Percentiles rank a stretch among this genome's conserved stretches.
These are phyloP conservation scores for Cokeromyces recurvatus DNA, from an alignment of 371 early-diverging fungal genomes.

Conservation along the genomic window DNA sequence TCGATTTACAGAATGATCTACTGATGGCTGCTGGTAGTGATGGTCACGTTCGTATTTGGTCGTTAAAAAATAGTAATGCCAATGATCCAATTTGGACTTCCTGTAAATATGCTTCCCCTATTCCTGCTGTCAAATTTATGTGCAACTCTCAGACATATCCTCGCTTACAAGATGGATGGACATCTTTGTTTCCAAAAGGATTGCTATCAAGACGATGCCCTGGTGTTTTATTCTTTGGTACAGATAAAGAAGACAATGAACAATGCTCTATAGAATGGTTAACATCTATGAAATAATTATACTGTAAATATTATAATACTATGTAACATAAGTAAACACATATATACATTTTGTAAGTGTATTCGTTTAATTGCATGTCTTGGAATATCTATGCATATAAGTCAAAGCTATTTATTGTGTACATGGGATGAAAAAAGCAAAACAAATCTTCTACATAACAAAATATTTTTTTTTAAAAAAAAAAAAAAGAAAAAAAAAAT, in stretches of 20 bases:
- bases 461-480: no score
- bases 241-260: background rate
- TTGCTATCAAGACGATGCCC: constrained; percentile 1
- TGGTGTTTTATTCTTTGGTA: constrained; percentile 8
- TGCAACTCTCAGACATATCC: background rate
- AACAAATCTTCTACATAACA: no score
- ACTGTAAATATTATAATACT: no score
- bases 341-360: no score
- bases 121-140: constrained; percentile 20
- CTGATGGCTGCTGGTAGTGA: constrained; percentile 19
- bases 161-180: constrained; percentile 10
- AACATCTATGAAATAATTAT: constrained; percentile 9
- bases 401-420: no score
- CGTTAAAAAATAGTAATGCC: constrained; percentile 1
- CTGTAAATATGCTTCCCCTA: constrained; percentile 5
- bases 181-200: background rate
- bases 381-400: no score
- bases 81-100: constrained; percentile 24
- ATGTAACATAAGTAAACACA: no score
- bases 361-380: no score
- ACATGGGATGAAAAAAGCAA: no score
- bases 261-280: constrained; percentile 6
- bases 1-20: constrained; percentile 11
- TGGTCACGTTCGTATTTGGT: constrained; percentile 26
- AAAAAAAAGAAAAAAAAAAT: no score